Conservation (phyloP, 352 stramenopile species). For the Globisporangium cylindrosporum region DNA sequence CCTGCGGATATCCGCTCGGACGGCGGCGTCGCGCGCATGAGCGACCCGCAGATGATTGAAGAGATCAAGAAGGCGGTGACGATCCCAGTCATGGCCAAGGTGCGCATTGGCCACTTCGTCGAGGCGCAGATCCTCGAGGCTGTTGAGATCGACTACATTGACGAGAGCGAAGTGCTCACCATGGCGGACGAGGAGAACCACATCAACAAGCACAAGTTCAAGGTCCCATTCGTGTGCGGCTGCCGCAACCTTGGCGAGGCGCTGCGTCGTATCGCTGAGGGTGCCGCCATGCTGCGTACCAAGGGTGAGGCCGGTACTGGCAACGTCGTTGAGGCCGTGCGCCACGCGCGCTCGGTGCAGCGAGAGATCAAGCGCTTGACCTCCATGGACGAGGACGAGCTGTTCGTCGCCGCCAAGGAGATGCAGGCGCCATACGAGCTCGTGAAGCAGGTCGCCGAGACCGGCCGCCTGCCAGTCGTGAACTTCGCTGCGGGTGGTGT, state of each 20-base stretch:
- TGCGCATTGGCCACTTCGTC: slow-evolving; percentile 98
- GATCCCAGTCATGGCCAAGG: slow-evolving; percentile 99
- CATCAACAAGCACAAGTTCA: slow-evolving; percentile 97
- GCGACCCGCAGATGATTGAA: slow-evolving; percentile 96
- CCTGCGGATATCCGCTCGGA: slow-evolving; percentile 96
- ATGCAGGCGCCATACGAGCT: slow-evolving; percentile 94
- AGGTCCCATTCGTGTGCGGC: slow-evolving; percentile 98
- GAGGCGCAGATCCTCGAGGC: slow-evolving; percentile 98
- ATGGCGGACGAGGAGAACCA: slow-evolving; percentile 98
- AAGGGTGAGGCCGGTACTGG: slow-evolving; percentile 98
- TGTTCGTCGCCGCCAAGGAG: slow-evolving; percentile 97
- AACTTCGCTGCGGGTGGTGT: slow-evolving; percentile 98
- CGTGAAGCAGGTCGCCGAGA: slow-evolving; percentile 91
- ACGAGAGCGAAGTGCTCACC: slow-evolving; percentile 97
- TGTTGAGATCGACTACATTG: slow-evolving; percentile 98
- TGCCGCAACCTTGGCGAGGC: slow-evolving; percentile 98
- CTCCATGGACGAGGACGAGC: slow-evolving; percentile 95
- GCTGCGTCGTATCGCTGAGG: slow-evolving; percentile 93
- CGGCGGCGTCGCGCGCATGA: slow-evolving; percentile 97
- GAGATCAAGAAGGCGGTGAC: slow-evolving; percentile 98
- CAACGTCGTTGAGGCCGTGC: slow-evolving; percentile 98
- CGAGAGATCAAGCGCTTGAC: slow-evolving; percentile 90
- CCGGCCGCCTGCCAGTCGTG: slow-evolving; percentile 92
- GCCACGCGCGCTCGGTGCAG: slow-evolving; percentile 93
- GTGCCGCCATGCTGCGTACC: slow-evolving; percentile 96